These are phyloP conservation scores for Cryptosporidium sp. DNA, from an alignment of 169 alveolate genomes.

Conservation along the genomic window DNA sequence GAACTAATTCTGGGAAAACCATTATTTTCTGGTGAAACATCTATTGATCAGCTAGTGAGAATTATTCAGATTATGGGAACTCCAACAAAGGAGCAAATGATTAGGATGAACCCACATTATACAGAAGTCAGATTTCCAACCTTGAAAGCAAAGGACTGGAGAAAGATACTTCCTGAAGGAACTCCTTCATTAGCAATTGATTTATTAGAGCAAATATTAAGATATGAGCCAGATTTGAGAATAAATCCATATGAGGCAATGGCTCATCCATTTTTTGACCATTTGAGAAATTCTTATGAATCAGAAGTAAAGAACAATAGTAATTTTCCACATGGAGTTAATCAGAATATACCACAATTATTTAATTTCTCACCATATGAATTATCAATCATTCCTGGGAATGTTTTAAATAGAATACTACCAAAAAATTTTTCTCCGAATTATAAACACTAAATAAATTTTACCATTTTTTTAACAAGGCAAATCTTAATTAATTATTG, in stretches of 20 bases:
- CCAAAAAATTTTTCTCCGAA: slow-evolving; percentile 49
- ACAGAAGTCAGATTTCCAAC: slow-evolving; percentile 92
- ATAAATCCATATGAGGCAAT: slow-evolving; percentile 89
- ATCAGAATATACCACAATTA: slow-evolving; percentile 37
- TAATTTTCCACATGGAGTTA: slow-evolving; percentile 13
- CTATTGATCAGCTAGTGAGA: slow-evolving; percentile 95
- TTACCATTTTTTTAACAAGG: background rate
- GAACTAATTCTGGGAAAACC: slow-evolving; percentile 96
- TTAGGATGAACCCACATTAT: slow-evolving; percentile 94
- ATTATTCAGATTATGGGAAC: slow-evolving; percentile 93
- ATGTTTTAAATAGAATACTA: slow-evolving; percentile 49
- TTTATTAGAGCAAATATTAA: slow-evolving; percentile 83
- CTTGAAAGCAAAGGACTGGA: slow-evolving; percentile 88
- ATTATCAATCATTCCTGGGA: slow-evolving; percentile 64
- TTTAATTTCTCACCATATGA: slow-evolving; percentile 72
- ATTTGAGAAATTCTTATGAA: slow-evolving; percentile 84
- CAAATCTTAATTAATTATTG: background rate
- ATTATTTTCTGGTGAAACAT: slow-evolving; percentile 95
- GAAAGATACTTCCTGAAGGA: slow-evolving; percentile 83
- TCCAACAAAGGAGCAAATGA: slow-evolving; percentile 92
- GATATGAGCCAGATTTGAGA: slow-evolving; percentile 89
- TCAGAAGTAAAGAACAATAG: background rate
- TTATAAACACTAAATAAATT: slow-evolving; percentile 16
- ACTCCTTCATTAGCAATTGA: slow-evolving; percentile 86
- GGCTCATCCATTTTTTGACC: slow-evolving; percentile 95